Evolutionary conservation across 441 rosid species (phyloP), one percentile per base, ranked within the genome.

Genomic region (Populus tomentosa): DNA sequence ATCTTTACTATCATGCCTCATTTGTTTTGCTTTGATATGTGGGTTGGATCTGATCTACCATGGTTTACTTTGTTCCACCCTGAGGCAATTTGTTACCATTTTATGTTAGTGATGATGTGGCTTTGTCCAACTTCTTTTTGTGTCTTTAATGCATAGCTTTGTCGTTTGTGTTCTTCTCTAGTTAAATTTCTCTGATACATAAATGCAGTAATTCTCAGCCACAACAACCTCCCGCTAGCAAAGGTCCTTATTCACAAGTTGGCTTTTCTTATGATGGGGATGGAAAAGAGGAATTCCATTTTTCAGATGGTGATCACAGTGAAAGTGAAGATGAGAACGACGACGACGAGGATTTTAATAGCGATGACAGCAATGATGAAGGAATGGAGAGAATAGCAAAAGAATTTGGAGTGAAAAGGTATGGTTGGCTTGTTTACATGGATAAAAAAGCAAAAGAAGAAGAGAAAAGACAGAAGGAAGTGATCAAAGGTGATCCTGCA

Each of bases 401-500:
- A 80, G 98, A 95, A 71, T 95, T 90, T 83, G 98, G 99, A 4
- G 89, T 95, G 4, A 95, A 92, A 84, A 87, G 97, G 79, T 95
- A 86, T 85, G 97, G 99, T 26, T 95, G 97, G 98, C 97, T 95
- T 73, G 97, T 94, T 83, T 93, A 90, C 77, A 91, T 89, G 97
- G 98, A 94, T 72, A 92, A 94, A 86, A 95, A 89, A 67, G 90
- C 94, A 3, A 95, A 95, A 84, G 99, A 94, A 85, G 99, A 95
- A 84, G 97, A 90, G 84, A 91, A 84, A 84, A 87, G 92, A 83
- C 98, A 94, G 72, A 95, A 95, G 84, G 98, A 94, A 88, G 92
- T 92, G 46, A 95, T 94, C 81, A 94, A 92, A 86, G 99, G 98
- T n/a, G 97, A 95, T 83, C 99, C 99, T 84, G 90, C 98, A 70